Conservation (phyloP, 768 basidiomycete genomes). For the Floccularia luteovirens region DNA sequence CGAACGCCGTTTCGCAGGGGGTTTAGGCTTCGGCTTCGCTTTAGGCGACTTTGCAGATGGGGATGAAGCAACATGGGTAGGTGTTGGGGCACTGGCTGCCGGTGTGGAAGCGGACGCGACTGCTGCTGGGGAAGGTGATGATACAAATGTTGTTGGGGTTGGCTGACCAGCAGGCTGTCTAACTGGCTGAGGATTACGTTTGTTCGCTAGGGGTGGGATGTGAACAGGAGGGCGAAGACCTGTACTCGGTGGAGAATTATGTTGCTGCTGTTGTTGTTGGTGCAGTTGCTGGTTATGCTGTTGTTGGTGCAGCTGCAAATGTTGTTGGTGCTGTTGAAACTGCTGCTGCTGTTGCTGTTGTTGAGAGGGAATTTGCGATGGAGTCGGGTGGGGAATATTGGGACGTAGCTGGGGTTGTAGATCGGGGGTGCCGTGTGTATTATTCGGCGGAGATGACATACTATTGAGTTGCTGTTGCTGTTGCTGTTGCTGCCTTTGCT, state of each 20-base stretch:
- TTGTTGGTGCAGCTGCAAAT: slow-evolving; percentile 6
- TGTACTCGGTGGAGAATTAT: slow-evolving; percentile 7
- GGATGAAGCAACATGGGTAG: slow-evolving; percentile 45
- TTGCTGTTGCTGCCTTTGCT: slow-evolving; percentile 7
- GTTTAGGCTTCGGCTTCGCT: slow-evolving; percentile 39
- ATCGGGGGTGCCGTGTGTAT: neutral
- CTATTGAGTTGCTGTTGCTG: slow-evolving; percentile 6
- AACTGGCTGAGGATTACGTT: too few species aligned
- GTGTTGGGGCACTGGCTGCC: slow-evolving; percentile 39
- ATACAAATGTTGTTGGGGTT: slow-evolving; percentile 19
- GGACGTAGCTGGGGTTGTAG: slow-evolving; percentile 1
- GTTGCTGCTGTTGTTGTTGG: slow-evolving; percentile 12
- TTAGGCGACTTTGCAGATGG: slow-evolving; percentile 71
- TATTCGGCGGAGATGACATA: neutral
- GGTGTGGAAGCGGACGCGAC: slow-evolving; percentile 28
- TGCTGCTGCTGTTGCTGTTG: slow-evolving; percentile 7
- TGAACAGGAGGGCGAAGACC: slow-evolving; percentile 14
- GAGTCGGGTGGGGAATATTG: neutral
- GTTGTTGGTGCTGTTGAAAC: slow-evolving; percentile 6
- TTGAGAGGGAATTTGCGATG: slow-evolving; percentile 3
- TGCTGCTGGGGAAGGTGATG: slow-evolving; percentile 39
- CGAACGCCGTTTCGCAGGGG: slow-evolving; percentile 21
- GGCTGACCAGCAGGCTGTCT: slow-evolving; percentile 16
- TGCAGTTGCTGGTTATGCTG: slow-evolving; percentile 12
- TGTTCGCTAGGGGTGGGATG: slow-evolving; percentile 20